Base-by-base conservation (phyloP, 1,284 basidiomycete genomes). In the Rhodotorula sp. region DNA sequence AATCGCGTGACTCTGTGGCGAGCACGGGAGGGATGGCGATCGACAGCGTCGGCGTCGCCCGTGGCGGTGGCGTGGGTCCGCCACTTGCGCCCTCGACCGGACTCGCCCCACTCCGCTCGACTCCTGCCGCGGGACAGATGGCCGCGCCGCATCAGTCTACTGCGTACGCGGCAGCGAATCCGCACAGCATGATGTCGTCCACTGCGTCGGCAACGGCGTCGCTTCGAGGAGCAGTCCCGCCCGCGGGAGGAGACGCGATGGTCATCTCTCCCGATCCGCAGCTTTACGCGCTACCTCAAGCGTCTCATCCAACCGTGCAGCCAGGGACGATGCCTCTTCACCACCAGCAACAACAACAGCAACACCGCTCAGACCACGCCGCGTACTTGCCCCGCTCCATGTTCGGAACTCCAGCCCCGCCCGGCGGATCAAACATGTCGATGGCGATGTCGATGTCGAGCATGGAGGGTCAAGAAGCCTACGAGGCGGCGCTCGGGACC, bases 401-500 rank as follows among this genome's bases (percentile, higher is more conserved):
- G 22, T 51, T 51, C 8, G 49, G 49, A 4, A 51, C 49, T 22
- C 49, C 49, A 8, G 49, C 4, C 12, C 49, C 49, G 18, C 22
- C 49, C 37, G 37, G 33, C 33, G 33, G 37, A 12, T 42, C 37
- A 10, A 42, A 10, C 37, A 42, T 42, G 37, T 49, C 48, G 18
- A 49, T 22, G 46, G 46, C 6, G 46, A 17, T 18, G 20, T 49
- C 48, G 26, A 26, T n/a, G 20, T 51, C 49, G 49, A 51, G 49
- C 22, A 51, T 51, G 49, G 49, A 51, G 3, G 49, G 49, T 5
- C 49, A 51, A n/a, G 24, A 51, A 12, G 49, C 49, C 22, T 54
- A 29, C 53, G 53, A 54, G n/a, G 18, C 53, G 26, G 26, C 53
- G 53, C 26, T 29, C 46, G 59, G 56, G 14, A 72, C 67, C 18